Base-by-base conservation (phyloP, 176 grass and related monocot genomes). In the Tillandsia leiboldiana region DNA sequence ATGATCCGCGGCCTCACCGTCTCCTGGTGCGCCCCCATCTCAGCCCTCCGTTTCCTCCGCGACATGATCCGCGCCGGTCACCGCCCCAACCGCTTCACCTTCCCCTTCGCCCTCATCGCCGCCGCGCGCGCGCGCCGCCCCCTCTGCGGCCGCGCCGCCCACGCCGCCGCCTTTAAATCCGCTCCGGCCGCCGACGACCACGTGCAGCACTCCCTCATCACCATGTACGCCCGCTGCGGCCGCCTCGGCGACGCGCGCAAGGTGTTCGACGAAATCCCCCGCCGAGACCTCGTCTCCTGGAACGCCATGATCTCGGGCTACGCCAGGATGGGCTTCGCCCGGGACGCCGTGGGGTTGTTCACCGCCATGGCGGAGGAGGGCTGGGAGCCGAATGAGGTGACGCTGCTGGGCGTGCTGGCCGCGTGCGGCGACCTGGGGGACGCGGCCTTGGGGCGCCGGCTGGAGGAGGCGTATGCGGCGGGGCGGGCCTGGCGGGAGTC, bases 361-460 rank as follows among this genome's bases (percentile, higher is more conserved):
- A 49, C 5, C 1, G 26, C 51, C 26, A 85, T 85, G 83, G 47
- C 50, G 53, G 48, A 50, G 18, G 59, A 80, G 1, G 72, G 76
- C 14, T 68, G 23, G 28, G 67, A 57, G 51, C 83, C 83, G 26
- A 74, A 85, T 13, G 59, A 80, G 26, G 77, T 85, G 23, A 85
- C 83, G 52, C 12, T 85, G 48, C 61, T 76, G 12, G 50, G 72
- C 8, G 59, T 80, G 50, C 24, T 88, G 6, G 33, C 85, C 0
- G 83, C 88, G 0, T 96, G 92, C 33, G 82, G 85, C 9, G 73
- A 83, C 10, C 63, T 82, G 2, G 87, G 76, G 11, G 71, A 96
- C 63, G 14, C 82, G 54, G 64, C n/a, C 11, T 65, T 85, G 0
- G 87, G 91, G 8, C 75, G 29, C 75, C 78, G 83, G 87, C 22